Base-by-base conservation (phyloP, 2,329 filamentous ascomycete genomes). In the Hypoxylon sp. region DNA sequence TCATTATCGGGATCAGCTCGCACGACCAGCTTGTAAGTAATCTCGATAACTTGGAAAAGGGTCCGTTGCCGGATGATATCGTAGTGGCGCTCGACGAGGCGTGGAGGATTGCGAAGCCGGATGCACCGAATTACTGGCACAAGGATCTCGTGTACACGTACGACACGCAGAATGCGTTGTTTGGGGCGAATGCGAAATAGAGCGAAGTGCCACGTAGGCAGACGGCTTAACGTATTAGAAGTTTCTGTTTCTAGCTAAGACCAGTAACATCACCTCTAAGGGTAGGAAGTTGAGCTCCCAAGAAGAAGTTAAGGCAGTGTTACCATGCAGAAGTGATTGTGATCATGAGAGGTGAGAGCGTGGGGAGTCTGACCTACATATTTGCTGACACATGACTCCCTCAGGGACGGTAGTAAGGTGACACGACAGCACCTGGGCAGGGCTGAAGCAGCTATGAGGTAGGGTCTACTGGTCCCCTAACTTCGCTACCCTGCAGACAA, bases 41-140 rank as follows among this genome's bases (percentile, higher is more conserved):
- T 77, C 80, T 91, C 59, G 80, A 85, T 63, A 81, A 85, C 68
- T 77, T 91, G 31, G 87, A 90, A 77, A 89, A 89, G 86, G 91
- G 92, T 0, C 92, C 92, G 0, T 81, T 97, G 70, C 93, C 93
- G 0, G 88, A 92, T 11, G 92, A 94, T 27, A 90, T 97, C 14
- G 86, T 97, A 8, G 81, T 90, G 77, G 90, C 88, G 11, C 82
- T 97, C 64, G 93, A 97, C 73, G 83, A 92, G 79, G 93, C 92
- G 2, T 97, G 94, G 94, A 71, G 85, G 73, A 82, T 91, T n/a
- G 83, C 87, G 11, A 95, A 94, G 82, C 77, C 80, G 1, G 85
- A 88, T 35, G 82, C 83, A 8, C 69, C 82, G 7, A 81, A 82
- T 55, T 89, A 88, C 74, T 89, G 85, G 85, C 86, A 88, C 72